Conservation (phyloP, 176 grass and related monocot genomes). For the Ananas comosus region DNA sequence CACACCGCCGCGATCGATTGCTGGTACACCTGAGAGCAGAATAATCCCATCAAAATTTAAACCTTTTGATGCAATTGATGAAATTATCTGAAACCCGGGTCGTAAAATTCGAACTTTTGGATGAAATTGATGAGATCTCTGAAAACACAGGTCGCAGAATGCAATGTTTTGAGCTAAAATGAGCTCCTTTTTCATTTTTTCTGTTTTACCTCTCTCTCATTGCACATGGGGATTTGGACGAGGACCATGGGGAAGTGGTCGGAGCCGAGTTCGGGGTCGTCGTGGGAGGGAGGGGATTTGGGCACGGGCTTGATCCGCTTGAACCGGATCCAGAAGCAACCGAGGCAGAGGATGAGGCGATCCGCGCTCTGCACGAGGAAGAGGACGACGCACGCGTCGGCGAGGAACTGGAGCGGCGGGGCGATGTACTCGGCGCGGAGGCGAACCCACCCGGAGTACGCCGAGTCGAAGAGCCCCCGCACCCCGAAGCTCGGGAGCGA, state of each 20-base stretch:
- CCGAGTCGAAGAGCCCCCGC: slow-evolving; percentile 18
- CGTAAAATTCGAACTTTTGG: neutral
- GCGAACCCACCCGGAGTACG: slow-evolving; percentile 24
- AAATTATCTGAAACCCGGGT: too few species aligned
- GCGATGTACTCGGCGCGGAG: slow-evolving; percentile 31
- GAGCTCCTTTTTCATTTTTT: too few species aligned
- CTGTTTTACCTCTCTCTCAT: slow-evolving; percentile 42
- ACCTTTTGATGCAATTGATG: neutral
- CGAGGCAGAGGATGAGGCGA: slow-evolving; percentile 42
- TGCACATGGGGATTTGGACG: slow-evolving; percentile 56
- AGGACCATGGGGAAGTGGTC: slow-evolving; percentile 41
- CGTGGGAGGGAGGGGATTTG: slow-evolving; percentile 9
- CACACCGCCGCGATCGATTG: slow-evolving; percentile 49
- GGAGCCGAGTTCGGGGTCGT: slow-evolving; percentile 23
- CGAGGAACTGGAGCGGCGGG: slow-evolving; percentile 30
- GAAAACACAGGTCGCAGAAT: too few species aligned
- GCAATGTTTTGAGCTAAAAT: too few species aligned
- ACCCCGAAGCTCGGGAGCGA: slow-evolving; percentile 24
- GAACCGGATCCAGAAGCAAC: slow-evolving; percentile 42
- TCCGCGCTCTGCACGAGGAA: slow-evolving; percentile 45
- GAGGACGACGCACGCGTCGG: slow-evolving; percentile 33
- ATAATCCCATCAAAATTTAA: neutral
- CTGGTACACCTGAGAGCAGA: slow-evolving; percentile 30
- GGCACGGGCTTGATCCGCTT: slow-evolving; percentile 30
- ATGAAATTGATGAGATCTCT: too few species aligned